phyloP scores from a whole-genome alignment of 352 stramenopile species.

The Phytophthora syringae region DNA sequence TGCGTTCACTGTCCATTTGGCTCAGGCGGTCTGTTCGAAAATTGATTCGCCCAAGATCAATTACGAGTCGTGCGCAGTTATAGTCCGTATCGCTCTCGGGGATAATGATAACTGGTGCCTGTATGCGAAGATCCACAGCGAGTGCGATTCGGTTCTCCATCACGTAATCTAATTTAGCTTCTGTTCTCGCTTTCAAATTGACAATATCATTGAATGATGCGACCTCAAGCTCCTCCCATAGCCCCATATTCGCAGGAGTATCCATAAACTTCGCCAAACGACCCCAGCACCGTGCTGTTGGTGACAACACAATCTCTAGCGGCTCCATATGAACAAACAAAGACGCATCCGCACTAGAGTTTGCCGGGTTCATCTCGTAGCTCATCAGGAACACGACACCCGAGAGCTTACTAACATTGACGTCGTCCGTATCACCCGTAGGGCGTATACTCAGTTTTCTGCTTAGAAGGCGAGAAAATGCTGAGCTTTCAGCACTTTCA shows the following conservation, averaged over 20 bases:
- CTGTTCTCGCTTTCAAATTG: slow-evolving; percentile 87
- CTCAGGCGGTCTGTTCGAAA: slow-evolving; percentile 86
- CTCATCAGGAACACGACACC: slow-evolving; percentile 85
- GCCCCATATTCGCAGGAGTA: slow-evolving; percentile 74
- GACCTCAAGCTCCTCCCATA: slow-evolving; percentile 90
- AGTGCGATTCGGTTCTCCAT: slow-evolving; percentile 88
- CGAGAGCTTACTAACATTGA: slow-evolving; percentile 69
- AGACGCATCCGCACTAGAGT: slow-evolving; percentile 70
- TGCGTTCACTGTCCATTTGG: slow-evolving; percentile 69
- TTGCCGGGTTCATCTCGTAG: slow-evolving; percentile 79
- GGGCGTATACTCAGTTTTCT: slow-evolving; percentile 61
- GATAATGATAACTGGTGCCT: slow-evolving; percentile 87
- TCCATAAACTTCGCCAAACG: slow-evolving; percentile 77
- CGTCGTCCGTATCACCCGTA: slow-evolving; percentile 54
- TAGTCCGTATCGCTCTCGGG: slow-evolving; percentile 83
- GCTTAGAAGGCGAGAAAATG: slow-evolving; percentile 82
- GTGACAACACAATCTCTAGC: slow-evolving; percentile 87
- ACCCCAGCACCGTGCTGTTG: slow-evolving; percentile 84
- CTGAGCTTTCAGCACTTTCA: slow-evolving; percentile 84
- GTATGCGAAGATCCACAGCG: slow-evolving; percentile 82
- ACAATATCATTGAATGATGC: slow-evolving; percentile 91
- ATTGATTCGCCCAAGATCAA: slow-evolving; percentile 87
- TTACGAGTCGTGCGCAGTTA: slow-evolving; percentile 76
- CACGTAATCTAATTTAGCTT: slow-evolving; percentile 90
- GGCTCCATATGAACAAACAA: slow-evolving; percentile 88